Percentiles rank a stretch among this genome's conserved stretches.
These are phyloP conservation scores for Gyrodon lividus DNA, from an alignment of 768 basidiomycete genomes.

Conservation along the genomic window DNA sequence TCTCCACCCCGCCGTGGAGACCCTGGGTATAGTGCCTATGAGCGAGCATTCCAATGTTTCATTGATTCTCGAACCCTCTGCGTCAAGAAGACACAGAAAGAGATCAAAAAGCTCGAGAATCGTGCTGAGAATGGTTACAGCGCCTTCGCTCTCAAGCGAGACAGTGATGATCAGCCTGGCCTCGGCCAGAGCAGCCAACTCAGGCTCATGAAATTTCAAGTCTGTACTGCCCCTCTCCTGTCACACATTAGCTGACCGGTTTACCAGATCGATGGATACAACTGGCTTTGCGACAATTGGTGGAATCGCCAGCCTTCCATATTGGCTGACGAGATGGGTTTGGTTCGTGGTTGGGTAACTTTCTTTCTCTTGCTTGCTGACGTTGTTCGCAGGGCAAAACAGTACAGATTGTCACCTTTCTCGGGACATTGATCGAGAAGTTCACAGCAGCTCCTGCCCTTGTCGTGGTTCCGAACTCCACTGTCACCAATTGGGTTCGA, in stretches of 20 bases:
- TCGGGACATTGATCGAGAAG: constrained; percentile 60
- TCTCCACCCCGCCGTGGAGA: constrained; percentile 70
- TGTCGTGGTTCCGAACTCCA: constrained; percentile 95
- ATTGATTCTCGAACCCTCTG: constrained; percentile 58
- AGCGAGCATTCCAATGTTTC: constrained; percentile 65
- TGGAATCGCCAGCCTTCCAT: constrained; percentile 83
- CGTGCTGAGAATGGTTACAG: constrained; percentile 59
- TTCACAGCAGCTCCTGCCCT: constrained; percentile 74
- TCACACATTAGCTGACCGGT: constrained; percentile 7
- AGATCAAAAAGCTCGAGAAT: constrained; percentile 45
- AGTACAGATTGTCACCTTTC: constrained; percentile 84
- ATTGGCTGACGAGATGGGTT: constrained; percentile 97
- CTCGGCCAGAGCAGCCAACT: constrained; percentile 64
- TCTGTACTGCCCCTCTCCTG: constrained; percentile 30
- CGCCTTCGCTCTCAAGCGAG: constrained; percentile 41
- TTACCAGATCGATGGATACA: constrained; percentile 69
- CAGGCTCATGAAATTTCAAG: constrained; percentile 88
- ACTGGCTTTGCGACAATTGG: constrained; percentile 88
- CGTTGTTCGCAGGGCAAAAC: constrained; percentile 71
- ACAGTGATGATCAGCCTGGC: constrained; percentile 50
- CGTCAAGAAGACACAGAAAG: constrained; percentile 47
- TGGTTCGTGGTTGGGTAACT: constrained; percentile 45
- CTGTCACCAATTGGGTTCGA: constrained; percentile 92
- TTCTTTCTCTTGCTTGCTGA: constrained; percentile 5
- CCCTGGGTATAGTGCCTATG: constrained; percentile 60